Evolutionary conservation across 2,329 filamentous ascomycete genomes (phyloP), one percentile per base, ranked within the genome.

Genomic region (Ambrosiella beaveri): DNA sequence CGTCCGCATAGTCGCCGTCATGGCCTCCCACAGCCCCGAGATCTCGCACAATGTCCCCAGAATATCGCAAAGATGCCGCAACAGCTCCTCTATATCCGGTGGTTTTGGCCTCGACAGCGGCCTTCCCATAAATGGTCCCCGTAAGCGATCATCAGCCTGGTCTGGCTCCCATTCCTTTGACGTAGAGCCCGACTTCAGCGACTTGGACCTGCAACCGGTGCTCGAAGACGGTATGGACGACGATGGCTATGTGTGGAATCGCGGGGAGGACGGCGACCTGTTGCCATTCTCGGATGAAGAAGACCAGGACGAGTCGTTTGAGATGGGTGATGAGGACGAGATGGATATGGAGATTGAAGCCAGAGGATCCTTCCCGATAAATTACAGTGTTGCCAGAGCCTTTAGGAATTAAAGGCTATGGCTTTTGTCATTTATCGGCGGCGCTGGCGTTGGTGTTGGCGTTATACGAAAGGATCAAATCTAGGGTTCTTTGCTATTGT

Each of bases 1-100:
- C 66, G 80, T 96, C 51, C 85, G 91, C 61, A 90, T 88, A n/a
- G 81, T 96, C 51, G 91, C 81, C 60, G 84, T 85, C 64, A 82
- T 86, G 66, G 86, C 75, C 63, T 76, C 76, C 2, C 81, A 76
- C 68, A 83, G 76, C 61, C 85, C 77, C 51, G 54, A 55, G 11
- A 70, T 70, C 27, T 65, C 75, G 54, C 66, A 69, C 17, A 70
- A 71, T 13, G 65, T 61, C 40, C 41, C 56, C 7, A 40, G 55
- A 7, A 13, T 60, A 35, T 37, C 52, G 6, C 39, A 40, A 19
- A 38, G 57, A 17, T 40, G 59, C 19, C 55, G 57, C 51, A 27
- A 38, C 27, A 57, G 57, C 15, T 47, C 50, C 36, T 27, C 55
- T 11, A 44, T 49, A 11, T 44, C 36, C 9, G 40, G 59, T 6